Evolutionary conservation across 2,329 filamentous ascomycete species (phyloP), one percentile per base, ranked within the genome.

Genomic region (Fusarium nodosum): DNA sequence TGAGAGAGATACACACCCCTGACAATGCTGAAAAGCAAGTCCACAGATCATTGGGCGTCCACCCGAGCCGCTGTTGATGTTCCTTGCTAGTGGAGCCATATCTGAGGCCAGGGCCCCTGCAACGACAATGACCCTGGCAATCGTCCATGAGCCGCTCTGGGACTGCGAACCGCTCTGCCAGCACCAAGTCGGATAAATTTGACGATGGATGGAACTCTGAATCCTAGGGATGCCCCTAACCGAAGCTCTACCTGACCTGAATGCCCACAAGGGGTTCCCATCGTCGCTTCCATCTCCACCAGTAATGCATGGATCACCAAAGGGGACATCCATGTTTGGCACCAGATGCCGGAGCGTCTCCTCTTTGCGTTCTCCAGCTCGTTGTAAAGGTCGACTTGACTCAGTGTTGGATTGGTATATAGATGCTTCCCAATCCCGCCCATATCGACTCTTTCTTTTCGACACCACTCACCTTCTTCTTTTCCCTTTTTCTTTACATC

Each of bases 161-260:
- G 44, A 60, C 57, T 53, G 60, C 48, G 55, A 73, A 69, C 71
- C 66, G 61, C 58, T 59, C 47, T 54, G 46, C 57, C 63, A 69
- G 66, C 71, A 73, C 63, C 63, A 73, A 70, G 72, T 64, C 72
- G 62, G 65, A 70, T 60, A 68, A 69, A 69, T 71, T 74, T 58
- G 69, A 71, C 69, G 50, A 51, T 52, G 38, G 56, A 63, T 54
- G 61, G 66, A 66, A 60, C 61, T 51, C 65, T 66, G 69, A 56
- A 71, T 62, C 62, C 50, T 53, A 65, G 53, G 54, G 41, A 60
- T 54, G 44, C 54, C 47, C 66, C 51, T 64, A 64, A 46, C 62
- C 67, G 63, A 63, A 52, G 59, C 55, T 61, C 53, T 30, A 59
- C 45, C 54, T 69, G 54, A 48, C 56, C 46, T 38, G 28, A 41